Evolutionary conservation across 371 early-diverging fungal species (phyloP).

Genomic region (Haplosporangium sp.): DNA sequence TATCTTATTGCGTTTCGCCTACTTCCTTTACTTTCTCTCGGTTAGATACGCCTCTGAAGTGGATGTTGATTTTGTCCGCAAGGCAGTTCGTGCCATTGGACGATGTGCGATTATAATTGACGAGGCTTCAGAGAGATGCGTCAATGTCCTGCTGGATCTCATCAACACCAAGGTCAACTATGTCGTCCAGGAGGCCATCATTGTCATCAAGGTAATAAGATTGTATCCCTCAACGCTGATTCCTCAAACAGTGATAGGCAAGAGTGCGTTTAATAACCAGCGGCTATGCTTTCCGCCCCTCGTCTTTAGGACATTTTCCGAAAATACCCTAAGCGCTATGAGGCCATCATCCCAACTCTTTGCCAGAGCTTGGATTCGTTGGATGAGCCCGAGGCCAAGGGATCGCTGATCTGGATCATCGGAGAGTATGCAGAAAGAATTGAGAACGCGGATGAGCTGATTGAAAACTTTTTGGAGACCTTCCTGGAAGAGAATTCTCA

Average conservation of each 20-base stretch:
- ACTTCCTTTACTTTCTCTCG: conserved; percentile 28
- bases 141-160: conserved; percentile 88
- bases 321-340: conserved; percentile 91
- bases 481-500: conserved; percentile 81
- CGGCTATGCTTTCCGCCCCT: not conserved
- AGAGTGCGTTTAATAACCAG: no score
- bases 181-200: conserved; percentile 92
- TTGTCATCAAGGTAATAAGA: conserved; percentile 79
- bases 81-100: conserved; percentile 92
- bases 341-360: conserved; percentile 85
- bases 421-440: conserved; percentile 96
- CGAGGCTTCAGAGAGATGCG: conserved; percentile 87
- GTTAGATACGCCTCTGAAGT: conserved; percentile 87
- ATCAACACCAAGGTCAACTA: conserved; percentile 91
- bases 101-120: conserved; percentile 94
- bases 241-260: no score
- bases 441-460: conserved; percentile 84
- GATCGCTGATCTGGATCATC: conserved; percentile 95
- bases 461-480: conserved; percentile 78
- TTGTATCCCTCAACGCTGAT: no score
- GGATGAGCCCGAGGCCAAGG: conserved; percentile 95
- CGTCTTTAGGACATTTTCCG: conserved; percentile 90
- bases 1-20: not conserved
- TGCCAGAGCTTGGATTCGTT: conserved; percentile 91
- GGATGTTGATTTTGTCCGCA: conserved; percentile 96